Conservation (phyloP, 176 grass and related monocot species). For the Phoenix dactylifera region DNA sequence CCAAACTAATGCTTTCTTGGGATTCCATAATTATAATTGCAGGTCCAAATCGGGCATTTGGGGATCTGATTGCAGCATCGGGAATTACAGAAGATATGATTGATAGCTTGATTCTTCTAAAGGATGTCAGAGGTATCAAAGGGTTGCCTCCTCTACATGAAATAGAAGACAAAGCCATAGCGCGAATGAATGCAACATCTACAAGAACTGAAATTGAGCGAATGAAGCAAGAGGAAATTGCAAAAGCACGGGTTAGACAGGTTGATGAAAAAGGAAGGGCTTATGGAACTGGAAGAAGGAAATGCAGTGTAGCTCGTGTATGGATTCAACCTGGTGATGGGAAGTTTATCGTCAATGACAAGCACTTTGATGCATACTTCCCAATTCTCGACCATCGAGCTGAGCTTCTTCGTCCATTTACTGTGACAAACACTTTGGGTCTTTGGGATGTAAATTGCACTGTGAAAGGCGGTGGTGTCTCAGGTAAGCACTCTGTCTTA, state of each 20-base stretch:
- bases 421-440: slow-evolving; percentile 66
- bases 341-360: slow-evolving; percentile 82
- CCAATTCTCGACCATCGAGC: slow-evolving; percentile 85
- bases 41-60: slow-evolving; percentile 87
- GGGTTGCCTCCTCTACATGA: slow-evolving; percentile 77
- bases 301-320: slow-evolving; percentile 83
- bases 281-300: slow-evolving; percentile 90
- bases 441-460: slow-evolving; percentile 72
- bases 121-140: slow-evolving; percentile 46
- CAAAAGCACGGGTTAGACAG: slow-evolving; percentile 63
- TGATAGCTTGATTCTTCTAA: slow-evolving; percentile 87
- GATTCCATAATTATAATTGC: slow-evolving; percentile 9
- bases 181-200: slow-evolving; percentile 52
- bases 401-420: slow-evolving; percentile 84
- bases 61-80: slow-evolving; percentile 60
- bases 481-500: slow-evolving; percentile 46
- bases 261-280: slow-evolving; percentile 92
- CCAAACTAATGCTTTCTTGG: not conserved
- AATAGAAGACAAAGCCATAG: slow-evolving; percentile 73
- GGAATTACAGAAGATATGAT: slow-evolving; percentile 87
- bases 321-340: slow-evolving; percentile 88
- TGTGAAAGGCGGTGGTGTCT: slow-evolving; percentile 84
- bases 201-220: slow-evolving; percentile 67
- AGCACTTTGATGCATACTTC: slow-evolving; percentile 91
- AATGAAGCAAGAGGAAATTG: slow-evolving; percentile 65